A percentile compares a stretch with the other conserved stretches of the same genome.
Evolutionary conservation across 495 filamentous ascomycete genomes (phyloP).

Genomic region (Annulohypoxylon nitens): DNA sequence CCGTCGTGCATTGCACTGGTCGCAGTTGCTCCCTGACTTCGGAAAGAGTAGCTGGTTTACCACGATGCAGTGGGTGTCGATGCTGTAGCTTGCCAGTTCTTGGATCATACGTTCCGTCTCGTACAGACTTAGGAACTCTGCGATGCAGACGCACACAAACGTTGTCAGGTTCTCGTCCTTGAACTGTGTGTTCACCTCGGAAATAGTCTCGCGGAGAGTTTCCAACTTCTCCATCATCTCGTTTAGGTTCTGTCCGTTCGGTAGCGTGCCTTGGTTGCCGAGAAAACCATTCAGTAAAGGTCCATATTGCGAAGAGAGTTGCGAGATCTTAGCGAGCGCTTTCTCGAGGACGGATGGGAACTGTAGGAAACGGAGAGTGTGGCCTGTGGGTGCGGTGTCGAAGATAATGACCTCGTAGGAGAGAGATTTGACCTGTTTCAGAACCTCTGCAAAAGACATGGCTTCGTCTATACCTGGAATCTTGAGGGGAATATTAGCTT

Average conservation of each 20-base stretch:
- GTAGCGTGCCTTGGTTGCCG: conserved; percentile 80
- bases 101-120: conserved; percentile 99
- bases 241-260: conserved; percentile 89
- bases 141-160: conserved; percentile 98
- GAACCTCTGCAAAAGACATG: conserved; percentile 98
- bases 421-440: conserved; percentile 99
- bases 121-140: conserved; percentile 96
- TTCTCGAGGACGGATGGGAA: conserved; percentile 99
- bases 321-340: conserved; percentile 94
- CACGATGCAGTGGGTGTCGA: conserved; percentile 97
- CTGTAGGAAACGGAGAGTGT: conserved; percentile 98
- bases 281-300: conserved; percentile 95
- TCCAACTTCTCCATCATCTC: conserved; percentile 97
- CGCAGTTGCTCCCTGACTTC: conserved; percentile 84
- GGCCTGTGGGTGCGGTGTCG: conserved; percentile 98
- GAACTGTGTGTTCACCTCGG: conserved; percentile 97
- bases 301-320: conserved; percentile 93
- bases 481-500: conserved; percentile 59
- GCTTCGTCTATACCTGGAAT: conserved; percentile 99
- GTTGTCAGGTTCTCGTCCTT: conserved; percentile 96
- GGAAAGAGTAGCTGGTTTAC: conserved; percentile 98
- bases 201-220: conserved; percentile 88
- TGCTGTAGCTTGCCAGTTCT: conserved; percentile 91
- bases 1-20: conserved; percentile 93
- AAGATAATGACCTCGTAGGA: conserved; percentile 99